A percentile compares a stretch with the other conserved stretches of the same genome.
phyloP scores from a whole-genome alignment of 208 protist species.

The Acanthamoeba healyi region DNA sequence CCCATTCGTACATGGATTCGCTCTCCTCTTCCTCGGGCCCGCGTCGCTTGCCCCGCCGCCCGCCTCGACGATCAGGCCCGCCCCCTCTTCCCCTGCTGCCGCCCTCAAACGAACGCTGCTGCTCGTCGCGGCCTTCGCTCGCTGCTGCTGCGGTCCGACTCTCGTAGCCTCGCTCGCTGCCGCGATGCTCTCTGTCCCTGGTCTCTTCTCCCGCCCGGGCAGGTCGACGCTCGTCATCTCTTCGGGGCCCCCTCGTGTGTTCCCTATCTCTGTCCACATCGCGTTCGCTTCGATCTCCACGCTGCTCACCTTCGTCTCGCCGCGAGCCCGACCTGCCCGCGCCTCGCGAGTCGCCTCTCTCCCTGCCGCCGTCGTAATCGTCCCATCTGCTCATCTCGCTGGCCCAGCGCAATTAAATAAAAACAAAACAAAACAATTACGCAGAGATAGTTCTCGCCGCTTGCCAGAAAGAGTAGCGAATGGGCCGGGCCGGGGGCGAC shows the following conservation, averaged over 20 bases:
- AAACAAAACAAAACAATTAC: constrained; percentile 37
- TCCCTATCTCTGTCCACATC: background rate
- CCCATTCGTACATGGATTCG: constrained; percentile 56
- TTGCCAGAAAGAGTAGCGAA: too few relatives aligned
- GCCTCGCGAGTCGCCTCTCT: background rate
- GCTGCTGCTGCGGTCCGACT: background rate
- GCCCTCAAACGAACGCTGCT: background rate
- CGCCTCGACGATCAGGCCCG: background rate
- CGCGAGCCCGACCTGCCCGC: background rate
- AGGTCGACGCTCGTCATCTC: background rate
- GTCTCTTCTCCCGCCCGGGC: background rate
- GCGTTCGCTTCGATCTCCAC: constrained; percentile 29
- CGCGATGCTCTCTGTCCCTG: background rate
- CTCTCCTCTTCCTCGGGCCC: constrained; percentile 6
- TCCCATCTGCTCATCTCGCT: constrained; percentile 70
- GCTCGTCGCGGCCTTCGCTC: background rate
- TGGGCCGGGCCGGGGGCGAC: too few relatives aligned
- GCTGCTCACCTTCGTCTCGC: background rate
- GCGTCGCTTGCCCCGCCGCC: background rate
- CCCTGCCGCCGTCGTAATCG: background rate
- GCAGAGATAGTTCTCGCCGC: too few relatives aligned
- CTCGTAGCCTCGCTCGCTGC: background rate
- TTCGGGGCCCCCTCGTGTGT: background rate
- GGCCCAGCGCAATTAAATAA: background rate
- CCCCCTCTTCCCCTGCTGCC: too few relatives aligned